A percentile compares a stretch with the other conserved stretches of the same genome.
These are phyloP conservation scores for Neoarthrinium moseri DNA, from an alignment of 2,329 filamentous ascomycete species.

Conservation along the genomic window DNA sequence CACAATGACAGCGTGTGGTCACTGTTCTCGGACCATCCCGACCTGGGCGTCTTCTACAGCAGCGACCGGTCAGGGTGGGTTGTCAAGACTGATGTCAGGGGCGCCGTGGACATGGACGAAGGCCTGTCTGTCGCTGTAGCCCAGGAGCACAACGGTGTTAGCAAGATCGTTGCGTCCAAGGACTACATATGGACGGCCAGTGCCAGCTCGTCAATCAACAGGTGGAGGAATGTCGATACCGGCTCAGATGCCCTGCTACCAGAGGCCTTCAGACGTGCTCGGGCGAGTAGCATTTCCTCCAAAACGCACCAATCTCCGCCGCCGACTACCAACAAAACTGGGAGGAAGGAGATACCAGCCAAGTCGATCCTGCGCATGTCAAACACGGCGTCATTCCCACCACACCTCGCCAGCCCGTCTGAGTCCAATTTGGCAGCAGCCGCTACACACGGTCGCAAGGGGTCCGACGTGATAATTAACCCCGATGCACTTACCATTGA, in stretches of 20 bases:
- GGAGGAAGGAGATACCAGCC: conserved; percentile 68
- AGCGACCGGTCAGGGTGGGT: conserved; percentile 88
- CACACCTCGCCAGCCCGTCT: conserved; percentile 48
- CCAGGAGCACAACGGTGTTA: conserved; percentile 85
- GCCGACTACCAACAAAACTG: conserved; percentile 31
- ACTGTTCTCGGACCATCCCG: conserved; percentile 82
- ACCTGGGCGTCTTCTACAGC: conserved; percentile 89
- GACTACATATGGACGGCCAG: conserved; percentile 90
- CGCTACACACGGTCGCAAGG: conserved; percentile 49
- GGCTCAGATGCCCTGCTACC: conserved; percentile 67
- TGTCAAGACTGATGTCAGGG: conserved; percentile 91
- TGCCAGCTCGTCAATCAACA: conserved; percentile 85
- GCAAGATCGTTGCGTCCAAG: conserved; percentile 64
- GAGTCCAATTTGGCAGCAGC: conserved; percentile 47
- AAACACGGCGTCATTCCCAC: conserved; percentile 76
- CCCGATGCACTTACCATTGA: conserved; percentile 48
- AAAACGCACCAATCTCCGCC: conserved; percentile 29
- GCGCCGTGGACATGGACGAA: conserved; percentile 72
- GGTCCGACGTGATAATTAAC: conserved; percentile 54
- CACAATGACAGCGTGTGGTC: conserved; percentile 99
- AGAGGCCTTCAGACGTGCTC: conserved; percentile 48
- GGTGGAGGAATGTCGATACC: conserved; percentile 86
- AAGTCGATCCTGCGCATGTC: conserved; percentile 80
- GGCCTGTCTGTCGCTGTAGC: conserved; percentile 87
- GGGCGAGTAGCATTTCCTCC: conserved; percentile 37